phyloP scores from a whole-genome alignment of 495 filamentous ascomycete genomes.

The Penicillium bovifimosum region DNA sequence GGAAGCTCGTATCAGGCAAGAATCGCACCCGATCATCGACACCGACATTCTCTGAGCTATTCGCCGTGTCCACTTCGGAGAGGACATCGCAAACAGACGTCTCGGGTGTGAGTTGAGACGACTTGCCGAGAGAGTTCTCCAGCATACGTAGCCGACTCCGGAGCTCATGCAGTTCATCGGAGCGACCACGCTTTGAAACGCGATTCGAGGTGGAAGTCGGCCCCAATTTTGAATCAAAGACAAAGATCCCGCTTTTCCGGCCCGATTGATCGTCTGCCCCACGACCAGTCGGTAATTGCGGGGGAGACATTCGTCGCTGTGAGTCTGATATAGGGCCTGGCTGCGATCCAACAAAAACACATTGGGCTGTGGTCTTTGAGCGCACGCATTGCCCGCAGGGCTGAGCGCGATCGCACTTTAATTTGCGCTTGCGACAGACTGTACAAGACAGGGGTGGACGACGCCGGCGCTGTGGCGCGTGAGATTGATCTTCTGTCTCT shows the following conservation, averaged over 20 bases:
- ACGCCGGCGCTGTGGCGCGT: constrained; percentile 26
- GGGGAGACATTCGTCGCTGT: constrained; percentile 9
- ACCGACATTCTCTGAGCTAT: constrained; percentile 23
- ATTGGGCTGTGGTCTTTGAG: constrained; percentile 34
- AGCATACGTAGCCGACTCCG: constrained; percentile 26
- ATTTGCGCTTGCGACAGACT: constrained; percentile 59
- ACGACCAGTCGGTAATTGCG: constrained; percentile 10
- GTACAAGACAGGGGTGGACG: constrained; percentile 40
- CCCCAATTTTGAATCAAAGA: constrained; percentile 35
- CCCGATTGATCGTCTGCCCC: constrained; percentile 10
- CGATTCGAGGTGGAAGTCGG: constrained; percentile 23
- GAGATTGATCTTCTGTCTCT: constrained; percentile 9
- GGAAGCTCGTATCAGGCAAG: constrained; percentile 34
- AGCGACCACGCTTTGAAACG: constrained; percentile 25
- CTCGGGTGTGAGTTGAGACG: constrained; percentile 25
- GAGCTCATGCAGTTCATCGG: constrained; percentile 34
- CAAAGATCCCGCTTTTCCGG: constrained; percentile 28
- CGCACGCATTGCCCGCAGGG: constrained; percentile 63
- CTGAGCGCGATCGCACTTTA: constrained; percentile 62
- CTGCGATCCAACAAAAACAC: constrained; percentile 30
- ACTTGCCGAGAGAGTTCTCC: constrained; percentile 26
- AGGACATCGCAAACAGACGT: constrained; percentile 21
- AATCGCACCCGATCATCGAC: constrained; percentile 30
- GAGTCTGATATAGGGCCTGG: constrained; percentile 9
- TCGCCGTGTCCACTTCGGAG: constrained; percentile 15